phyloP scores from a whole-genome alignment of 306 rosid genomes.

The barrel medic (Medicago truncatula) region MtrunA17r5.0-ANR NC_053045.1:59116001-59116500 shows the following conservation, averaged over 20 bases:
- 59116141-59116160: neutral
- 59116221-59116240: conserved; percentile 45
- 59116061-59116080: conserved; percentile 57
- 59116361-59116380: neutral
- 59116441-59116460: neutral
- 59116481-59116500: neutral
- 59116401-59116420: conserved; percentile 24
- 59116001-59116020: conserved; percentile 74
- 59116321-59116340: conserved; percentile 55
- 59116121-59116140: conserved; percentile 27
- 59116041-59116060: conserved; percentile 84
- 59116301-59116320: conserved; percentile 57
- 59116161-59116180: neutral
- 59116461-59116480: neutral
- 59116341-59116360: conserved; percentile 37
- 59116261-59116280: conserved; percentile 64
- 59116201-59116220: conserved; percentile 53
- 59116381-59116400: conserved; percentile 27
- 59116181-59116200: conserved; percentile 24
- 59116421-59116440: neutral
- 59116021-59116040: conserved; percentile 65
- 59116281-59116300: conserved; percentile 66
- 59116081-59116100: conserved; percentile 46
- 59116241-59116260: conserved; percentile 59
- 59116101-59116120: conserved; percentile 60